Evolutionary conservation across 371 early-diverging fungal genomes (phyloP).

Genomic region (Actinomortierella ambigua): DNA sequence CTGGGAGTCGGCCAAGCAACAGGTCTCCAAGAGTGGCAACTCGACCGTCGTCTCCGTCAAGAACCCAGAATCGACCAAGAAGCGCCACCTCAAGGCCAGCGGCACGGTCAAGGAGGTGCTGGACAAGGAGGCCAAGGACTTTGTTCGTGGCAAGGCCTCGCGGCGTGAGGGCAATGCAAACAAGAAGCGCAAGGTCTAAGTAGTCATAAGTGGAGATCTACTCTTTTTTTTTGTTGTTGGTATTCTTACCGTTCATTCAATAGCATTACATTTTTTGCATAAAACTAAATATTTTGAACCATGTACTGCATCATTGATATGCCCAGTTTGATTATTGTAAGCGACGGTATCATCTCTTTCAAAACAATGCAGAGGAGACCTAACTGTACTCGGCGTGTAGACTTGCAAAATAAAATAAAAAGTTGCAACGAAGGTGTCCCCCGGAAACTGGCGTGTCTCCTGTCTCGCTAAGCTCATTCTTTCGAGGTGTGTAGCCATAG

Average conservation of each 20-base stretch:
- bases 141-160: conserved; percentile 39
- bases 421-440: no score
- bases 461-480: no score
- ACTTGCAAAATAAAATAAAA: no score
- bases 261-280: no score
- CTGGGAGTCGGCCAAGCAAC: conserved; percentile 68
- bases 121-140: conserved; percentile 42
- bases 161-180: conserved; percentile 29
- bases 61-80: conserved; percentile 77
- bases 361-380: no score
- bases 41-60: conserved; percentile 78
- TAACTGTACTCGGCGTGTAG: no score
- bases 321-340: no score
- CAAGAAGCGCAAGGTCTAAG: conserved; percentile 45
- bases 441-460: no score
- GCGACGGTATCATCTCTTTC: no score
- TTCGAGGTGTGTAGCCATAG: no score
- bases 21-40: conserved; percentile 55
- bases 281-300: no score
- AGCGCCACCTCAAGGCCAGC: conserved; percentile 44
- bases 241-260: not conserved
- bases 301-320: no score
- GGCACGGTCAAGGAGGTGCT: conserved; percentile 35
- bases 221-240: not conserved
- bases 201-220: not conserved